Evolutionary conservation across 2,329 filamentous ascomycete genomes (phyloP).

Genomic region (Monosporascus ibericus): DNA sequence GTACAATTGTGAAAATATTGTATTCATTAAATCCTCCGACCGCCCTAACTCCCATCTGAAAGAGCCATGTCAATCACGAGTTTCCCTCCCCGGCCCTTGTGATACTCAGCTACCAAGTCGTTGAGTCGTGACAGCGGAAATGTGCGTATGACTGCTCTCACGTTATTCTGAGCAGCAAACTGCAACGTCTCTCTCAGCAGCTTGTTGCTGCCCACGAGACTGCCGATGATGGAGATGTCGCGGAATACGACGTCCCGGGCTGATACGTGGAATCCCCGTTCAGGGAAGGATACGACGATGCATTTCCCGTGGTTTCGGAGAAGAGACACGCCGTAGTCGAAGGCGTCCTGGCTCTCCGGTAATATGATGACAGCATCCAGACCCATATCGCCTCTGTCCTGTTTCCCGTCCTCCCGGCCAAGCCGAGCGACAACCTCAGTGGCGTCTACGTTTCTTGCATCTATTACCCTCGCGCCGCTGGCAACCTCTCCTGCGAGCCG

Average conservation of each 20-base stretch:
- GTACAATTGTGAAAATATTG: too few relatives aligned
- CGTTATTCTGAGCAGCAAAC: slow-evolving; percentile 28
- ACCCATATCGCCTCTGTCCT: slow-evolving; percentile 32
- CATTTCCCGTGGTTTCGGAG: slow-evolving; percentile 38
- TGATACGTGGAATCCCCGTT: slow-evolving; percentile 35
- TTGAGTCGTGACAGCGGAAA: slow-evolving; percentile 31
- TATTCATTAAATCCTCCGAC: not conserved
- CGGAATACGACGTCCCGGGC: slow-evolving; percentile 36
- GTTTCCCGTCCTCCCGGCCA: slow-evolving; percentile 28
- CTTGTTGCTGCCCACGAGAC: slow-evolving; percentile 35
- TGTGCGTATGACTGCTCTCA: slow-evolving; percentile 28
- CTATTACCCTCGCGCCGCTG: slow-evolving; percentile 29
- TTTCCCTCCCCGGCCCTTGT: slow-evolving; percentile 37
- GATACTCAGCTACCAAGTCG: slow-evolving; percentile 36
- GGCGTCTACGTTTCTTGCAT: slow-evolving; percentile 26
- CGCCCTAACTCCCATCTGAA: slow-evolving; percentile 12
- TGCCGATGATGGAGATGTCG: slow-evolving; percentile 35
- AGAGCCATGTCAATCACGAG: slow-evolving; percentile 33
- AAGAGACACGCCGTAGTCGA: slow-evolving; percentile 38
- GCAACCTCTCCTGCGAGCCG: slow-evolving; percentile 27
- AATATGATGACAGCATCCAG: slow-evolving; percentile 40
- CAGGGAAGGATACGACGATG: slow-evolving; percentile 40
- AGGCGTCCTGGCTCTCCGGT: slow-evolving; percentile 39
- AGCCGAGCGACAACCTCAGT: slow-evolving; percentile 17
- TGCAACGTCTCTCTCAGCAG: slow-evolving; percentile 31